Evolutionary conservation across 2,329 filamentous ascomycete species (phyloP).

Genomic region (Berkeleyomyces rouxiae): DNA sequence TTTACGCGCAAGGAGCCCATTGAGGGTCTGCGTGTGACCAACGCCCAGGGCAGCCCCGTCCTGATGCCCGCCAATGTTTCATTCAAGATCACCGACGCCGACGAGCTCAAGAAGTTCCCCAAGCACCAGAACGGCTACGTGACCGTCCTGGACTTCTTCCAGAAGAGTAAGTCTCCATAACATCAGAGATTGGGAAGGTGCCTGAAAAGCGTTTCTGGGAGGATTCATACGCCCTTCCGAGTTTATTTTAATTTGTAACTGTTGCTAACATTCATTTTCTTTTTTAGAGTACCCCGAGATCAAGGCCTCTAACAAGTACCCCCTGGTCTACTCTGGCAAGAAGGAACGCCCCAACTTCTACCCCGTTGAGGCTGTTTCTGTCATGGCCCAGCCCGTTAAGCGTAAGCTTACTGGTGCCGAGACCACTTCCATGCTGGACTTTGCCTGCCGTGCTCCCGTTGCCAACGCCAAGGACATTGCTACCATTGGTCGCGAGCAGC

Average conservation of each 20-base stretch:
- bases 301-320: slow-evolving; percentile 25
- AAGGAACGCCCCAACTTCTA: slow-evolving; percentile 41
- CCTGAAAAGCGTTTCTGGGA: slow-evolving; percentile 12
- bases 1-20: not conserved
- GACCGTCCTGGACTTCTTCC: slow-evolving; percentile 29
- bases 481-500: slow-evolving; percentile 34
- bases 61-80: slow-evolving; percentile 15
- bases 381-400: slow-evolving; percentile 42
- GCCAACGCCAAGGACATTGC: slow-evolving; percentile 52
- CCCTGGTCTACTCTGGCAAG: slow-evolving; percentile 51
- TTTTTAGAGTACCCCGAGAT: slow-evolving; percentile 22
- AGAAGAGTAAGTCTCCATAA: slow-evolving; percentile 23
- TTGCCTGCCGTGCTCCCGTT: slow-evolving; percentile 50
- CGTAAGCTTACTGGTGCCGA: slow-evolving; percentile 44
- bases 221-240: too few species aligned
- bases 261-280: not conserved
- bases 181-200: not conserved
- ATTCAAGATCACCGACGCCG: slow-evolving; percentile 20
- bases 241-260: not conserved
- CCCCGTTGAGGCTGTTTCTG: slow-evolving; percentile 47
- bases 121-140: slow-evolving; percentile 18
- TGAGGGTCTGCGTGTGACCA: not conserved
- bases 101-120: slow-evolving; percentile 19
- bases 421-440: slow-evolving; percentile 51
- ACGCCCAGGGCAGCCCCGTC: not conserved